Evolutionary conservation across 169 alveolate genomes (phyloP), one percentile per base, ranked within the genome.

Genomic region (Plasmodium coatneyi): DNA sequence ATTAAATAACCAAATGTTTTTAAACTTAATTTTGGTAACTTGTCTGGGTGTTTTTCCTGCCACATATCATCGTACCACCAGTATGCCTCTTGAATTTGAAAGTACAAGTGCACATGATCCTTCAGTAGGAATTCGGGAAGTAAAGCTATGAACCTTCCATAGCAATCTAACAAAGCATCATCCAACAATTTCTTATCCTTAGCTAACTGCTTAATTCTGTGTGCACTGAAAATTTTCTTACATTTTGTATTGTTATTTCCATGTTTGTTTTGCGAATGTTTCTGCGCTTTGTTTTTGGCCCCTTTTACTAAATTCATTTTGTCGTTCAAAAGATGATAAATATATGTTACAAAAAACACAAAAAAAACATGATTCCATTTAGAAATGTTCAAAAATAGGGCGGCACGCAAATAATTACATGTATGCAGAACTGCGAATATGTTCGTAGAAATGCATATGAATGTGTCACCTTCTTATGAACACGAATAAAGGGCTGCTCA

Each of bases 11-110:
- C 97, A 94, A 97, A 97, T 16, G 93, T 96, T 28, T 95, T 92
- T 83, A 97, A 92, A 39, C 96, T 87, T 81, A 97, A 92, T 49
- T 93, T 91, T 32, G 97, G 97, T 16, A 97, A 92, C 32, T 92
- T 92, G 78, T 86, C 95, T 28, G 97, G 96, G 84, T 97, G 92
- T 92, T 96, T 96, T 43, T 95, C 98, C 70, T 92, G 96, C 99
- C 99, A 97, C 95, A 96, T 96, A 87, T 97, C 99, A 89, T 96
- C 96, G 89, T 97, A 97, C 99, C 99, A 97, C 99, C 99, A 97
- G 87, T 94, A 97, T 16, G 99, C 98, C 46, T 97, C 99, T 56
- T 97, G 99, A 34, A 97, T 89, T 91, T 96, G 98, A 92, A 97
- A 97, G 90, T 97, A 97, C 60, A 97, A 95, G 52, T 97, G 99